Evolutionary conservation across 768 basidiomycete species (phyloP).

Genomic region (Cyclocybe cylindracea): DNA sequence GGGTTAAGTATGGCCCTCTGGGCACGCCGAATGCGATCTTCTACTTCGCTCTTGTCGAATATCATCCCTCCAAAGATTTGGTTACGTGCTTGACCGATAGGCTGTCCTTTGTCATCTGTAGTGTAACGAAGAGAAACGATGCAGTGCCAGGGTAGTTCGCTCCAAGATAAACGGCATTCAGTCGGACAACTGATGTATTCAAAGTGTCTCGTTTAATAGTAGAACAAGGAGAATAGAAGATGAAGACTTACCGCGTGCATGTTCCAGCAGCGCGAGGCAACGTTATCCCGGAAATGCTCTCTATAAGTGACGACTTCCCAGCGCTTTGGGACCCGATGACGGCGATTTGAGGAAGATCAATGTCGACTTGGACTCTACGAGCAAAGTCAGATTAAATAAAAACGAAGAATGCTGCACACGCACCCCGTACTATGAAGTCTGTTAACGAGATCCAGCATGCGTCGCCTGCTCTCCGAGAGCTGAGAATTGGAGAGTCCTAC

Average conservation of each 20-base stretch:
- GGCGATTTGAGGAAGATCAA: conserved; percentile 73
- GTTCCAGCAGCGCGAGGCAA: conserved; percentile 73
- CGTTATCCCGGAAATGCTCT: conserved; percentile 73
- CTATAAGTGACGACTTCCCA: conserved; percentile 78
- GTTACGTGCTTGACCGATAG: conserved; percentile 39
- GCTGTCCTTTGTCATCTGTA: conserved; percentile 39
- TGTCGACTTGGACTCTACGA: conserved; percentile 62
- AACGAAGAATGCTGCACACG: conserved; percentile 28
- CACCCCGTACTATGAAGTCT: conserved; percentile 65
- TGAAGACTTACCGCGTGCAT: conserved; percentile 58
- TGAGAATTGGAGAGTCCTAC: conserved; percentile 56
- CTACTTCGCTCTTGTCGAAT: conserved; percentile 51
- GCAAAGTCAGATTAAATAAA: neutral
- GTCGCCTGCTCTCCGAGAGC: conserved; percentile 37
- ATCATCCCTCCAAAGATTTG: conserved; percentile 51
- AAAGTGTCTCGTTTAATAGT: neutral
- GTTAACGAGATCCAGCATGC: conserved; percentile 59
- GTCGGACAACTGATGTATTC: conserved; percentile 50
- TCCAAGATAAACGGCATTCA: conserved; percentile 52
- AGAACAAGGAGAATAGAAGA: neutral
- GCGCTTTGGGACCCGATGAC: conserved; percentile 75
- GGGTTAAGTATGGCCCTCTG: conserved; percentile 71
- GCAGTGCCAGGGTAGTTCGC: conserved; percentile 48
- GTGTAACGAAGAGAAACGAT: conserved; percentile 47
- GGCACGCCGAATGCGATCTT: conserved; percentile 67